phyloP scores from a whole-genome alignment of 129 eudicot genomes.

The Daucus carota region DH1_v3.0 NC_030389.2:27394501-27395000 shows the following conservation, averaged over 20 bases:
- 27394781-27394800: too few relatives aligned
- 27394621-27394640: constrained; percentile 79
- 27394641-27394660: constrained; percentile 87
- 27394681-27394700: constrained; percentile 78
- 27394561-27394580: constrained; percentile 46
- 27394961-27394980: background rate
- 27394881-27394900: background rate
- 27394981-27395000: background rate
- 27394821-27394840: background rate
- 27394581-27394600: background rate
- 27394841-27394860: background rate
- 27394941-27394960: background rate
- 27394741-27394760: too few relatives aligned
- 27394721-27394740: constrained; percentile 61
- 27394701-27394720: constrained; percentile 46
- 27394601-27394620: constrained; percentile 48
- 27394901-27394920: background rate
- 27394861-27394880: background rate
- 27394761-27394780: too few relatives aligned
- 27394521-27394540: constrained; percentile 63
- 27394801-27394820: too few relatives aligned
- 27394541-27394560: constrained; percentile 83
- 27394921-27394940: background rate
- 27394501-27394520: constrained; percentile 85
- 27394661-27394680: constrained; percentile 82